Conservation (phyloP, 805 yeast species). For the Metahyphopichia silvanorum region DNA sequence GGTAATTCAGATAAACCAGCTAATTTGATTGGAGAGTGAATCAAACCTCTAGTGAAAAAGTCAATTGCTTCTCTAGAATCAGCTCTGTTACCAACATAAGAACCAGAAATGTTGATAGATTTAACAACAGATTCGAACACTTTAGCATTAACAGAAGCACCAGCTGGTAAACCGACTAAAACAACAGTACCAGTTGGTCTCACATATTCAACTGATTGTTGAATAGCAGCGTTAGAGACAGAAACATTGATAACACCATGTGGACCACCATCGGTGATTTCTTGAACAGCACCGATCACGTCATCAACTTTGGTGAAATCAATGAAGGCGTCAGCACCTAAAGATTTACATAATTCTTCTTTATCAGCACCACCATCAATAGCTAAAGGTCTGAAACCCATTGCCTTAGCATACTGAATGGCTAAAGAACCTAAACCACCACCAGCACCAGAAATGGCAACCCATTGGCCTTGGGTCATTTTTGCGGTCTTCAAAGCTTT, state of each 20-base stretch:
- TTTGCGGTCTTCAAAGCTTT: constrained; percentile 83
- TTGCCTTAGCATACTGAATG: constrained; percentile 70
- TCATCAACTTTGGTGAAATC: constrained; percentile 58
- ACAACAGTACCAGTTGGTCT: constrained; percentile 31
- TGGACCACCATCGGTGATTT: constrained; percentile 68
- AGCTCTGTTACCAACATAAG: constrained; percentile 86
- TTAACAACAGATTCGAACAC: constrained; percentile 74
- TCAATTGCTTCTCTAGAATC: constrained; percentile 81
- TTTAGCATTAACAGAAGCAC: constrained; percentile 65
- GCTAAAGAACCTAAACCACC: constrained; percentile 79
- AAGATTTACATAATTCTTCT: constrained; percentile 48
- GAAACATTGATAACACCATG: constrained; percentile 77
- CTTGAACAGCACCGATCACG: constrained; percentile 51
- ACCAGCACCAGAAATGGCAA: constrained; percentile 75
- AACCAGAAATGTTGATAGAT: constrained; percentile 70
- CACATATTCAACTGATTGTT: constrained; percentile 52
- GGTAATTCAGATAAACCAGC: constrained; percentile 74
- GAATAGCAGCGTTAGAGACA: constrained; percentile 65
- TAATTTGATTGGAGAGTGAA: constrained; percentile 69
- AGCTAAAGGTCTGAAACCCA: constrained; percentile 71
- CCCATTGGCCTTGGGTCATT: constrained; percentile 69
- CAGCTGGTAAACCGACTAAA: constrained; percentile 73
- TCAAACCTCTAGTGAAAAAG: constrained; percentile 69
- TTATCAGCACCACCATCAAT: constrained; percentile 70
- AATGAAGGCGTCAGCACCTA: constrained; percentile 65